A percentile compares a stretch with the other conserved stretches of the same genome.
These are phyloP conservation scores for Beauveria pseudobassiana DNA, from an alignment of 2,329 filamentous ascomycete genomes.

Conservation along the genomic window DNA sequence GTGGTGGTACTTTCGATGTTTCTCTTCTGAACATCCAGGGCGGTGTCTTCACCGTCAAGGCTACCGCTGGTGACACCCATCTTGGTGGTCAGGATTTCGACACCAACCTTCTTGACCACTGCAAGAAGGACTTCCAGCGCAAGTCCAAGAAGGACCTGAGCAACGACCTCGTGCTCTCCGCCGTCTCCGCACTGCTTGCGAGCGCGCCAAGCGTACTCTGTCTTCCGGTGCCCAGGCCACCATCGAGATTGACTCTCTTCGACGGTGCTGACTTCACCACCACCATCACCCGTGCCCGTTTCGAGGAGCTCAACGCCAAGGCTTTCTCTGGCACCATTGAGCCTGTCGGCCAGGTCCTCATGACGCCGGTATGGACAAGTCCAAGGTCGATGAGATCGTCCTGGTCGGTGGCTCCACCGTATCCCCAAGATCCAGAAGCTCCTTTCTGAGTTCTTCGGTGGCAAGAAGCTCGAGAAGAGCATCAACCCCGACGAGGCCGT, in stretches of 20 bases:
- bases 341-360: conserved; percentile 96
- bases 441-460: conserved; percentile 89
- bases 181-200: conserved; percentile 93
- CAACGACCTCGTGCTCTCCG: conserved; percentile 85
- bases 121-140: conserved; percentile 89
- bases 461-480: conserved; percentile 98
- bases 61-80: conserved; percentile 94
- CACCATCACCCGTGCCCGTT: conserved; percentile 96
- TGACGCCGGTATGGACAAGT: conserved; percentile 97
- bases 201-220: conserved; percentile 98
- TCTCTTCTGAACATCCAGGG: conserved; percentile 98
- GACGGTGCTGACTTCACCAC: conserved; percentile 97
- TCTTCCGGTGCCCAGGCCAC: conserved; percentile 89
- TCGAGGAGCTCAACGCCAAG: conserved; percentile 98
- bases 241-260: conserved; percentile 96
- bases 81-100: conserved; percentile 98
- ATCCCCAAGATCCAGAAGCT: conserved; percentile 95
- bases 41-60: conserved; percentile 89
- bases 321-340: conserved; percentile 99
- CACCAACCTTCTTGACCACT: conserved; percentile 90
- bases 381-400: conserved; percentile 91
- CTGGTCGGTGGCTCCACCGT: conserved; percentile 98
- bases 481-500: conserved; percentile 99
- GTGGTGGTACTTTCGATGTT: conserved; percentile 99
- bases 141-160: conserved; percentile 94